Evolutionary conservation across 1,284 basidiomycete species (phyloP).

Genomic region (Ganoderma meredithae): DNA sequence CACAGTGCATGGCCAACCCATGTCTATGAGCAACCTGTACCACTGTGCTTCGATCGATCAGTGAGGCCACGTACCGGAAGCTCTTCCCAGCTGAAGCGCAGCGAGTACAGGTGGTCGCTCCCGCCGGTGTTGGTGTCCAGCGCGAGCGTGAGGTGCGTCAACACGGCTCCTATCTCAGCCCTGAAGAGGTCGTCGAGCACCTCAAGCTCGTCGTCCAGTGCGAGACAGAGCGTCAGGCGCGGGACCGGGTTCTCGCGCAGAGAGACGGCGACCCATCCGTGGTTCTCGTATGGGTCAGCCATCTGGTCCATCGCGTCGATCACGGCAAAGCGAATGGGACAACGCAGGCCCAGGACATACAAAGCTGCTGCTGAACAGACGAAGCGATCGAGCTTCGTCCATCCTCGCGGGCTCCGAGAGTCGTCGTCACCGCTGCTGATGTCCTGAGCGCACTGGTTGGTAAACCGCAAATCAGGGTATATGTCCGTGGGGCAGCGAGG

Average conservation of each 20-base stretch:
- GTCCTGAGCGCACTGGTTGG: not conserved
- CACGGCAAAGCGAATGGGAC: not conserved
- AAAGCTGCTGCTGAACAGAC: not conserved
- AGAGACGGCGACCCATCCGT: not conserved
- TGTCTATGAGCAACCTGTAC: not conserved
- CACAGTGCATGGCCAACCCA: not conserved
- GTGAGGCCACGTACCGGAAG: not conserved
- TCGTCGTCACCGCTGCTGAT: not conserved
- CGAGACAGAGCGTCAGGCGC: not conserved
- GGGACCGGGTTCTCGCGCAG: not conserved
- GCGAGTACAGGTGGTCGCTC: too few relatives aligned
- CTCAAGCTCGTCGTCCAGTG: not conserved
- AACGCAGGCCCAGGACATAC: not conserved
- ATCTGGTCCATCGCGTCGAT: not conserved
- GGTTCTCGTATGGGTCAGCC: not conserved
- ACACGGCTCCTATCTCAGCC: not conserved
- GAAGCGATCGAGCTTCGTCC: not conserved
- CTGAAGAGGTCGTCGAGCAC: not conserved
- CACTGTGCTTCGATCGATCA: too few relatives aligned
- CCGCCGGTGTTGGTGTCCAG: not conserved
- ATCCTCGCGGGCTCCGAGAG: not conserved
- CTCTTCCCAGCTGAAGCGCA: not conserved
- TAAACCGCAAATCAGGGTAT: not conserved
- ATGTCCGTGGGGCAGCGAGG: too few relatives aligned
- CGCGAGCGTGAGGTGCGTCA: not conserved